Percentiles rank a stretch among this genome's conserved stretches.
Conservation (phyloP, 306 rosid genomes). For the Dalbergia cochinchinensis region DNA sequence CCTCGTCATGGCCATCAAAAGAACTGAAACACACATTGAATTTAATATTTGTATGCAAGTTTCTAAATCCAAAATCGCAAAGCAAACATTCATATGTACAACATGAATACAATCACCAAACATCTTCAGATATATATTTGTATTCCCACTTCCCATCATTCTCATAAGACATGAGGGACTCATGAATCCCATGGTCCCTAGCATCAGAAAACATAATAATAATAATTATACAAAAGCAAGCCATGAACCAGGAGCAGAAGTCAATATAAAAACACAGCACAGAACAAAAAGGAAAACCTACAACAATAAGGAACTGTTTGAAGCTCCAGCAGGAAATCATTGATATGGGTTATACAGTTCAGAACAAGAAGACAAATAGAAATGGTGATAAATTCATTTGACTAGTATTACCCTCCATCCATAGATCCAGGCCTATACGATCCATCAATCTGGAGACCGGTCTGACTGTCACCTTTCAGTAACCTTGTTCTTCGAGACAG, state of each 20-base stretch:
- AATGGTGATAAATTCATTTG: constrained; percentile 41
- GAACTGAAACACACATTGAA: constrained; percentile 66
- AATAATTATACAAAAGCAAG: neutral
- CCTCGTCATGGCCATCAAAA: constrained; percentile 85
- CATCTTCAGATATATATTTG: neutral
- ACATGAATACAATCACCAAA: neutral
- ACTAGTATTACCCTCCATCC: constrained; percentile 86
- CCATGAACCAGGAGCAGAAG: neutral
- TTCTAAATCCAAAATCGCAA: constrained; percentile 34
- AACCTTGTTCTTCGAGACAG: constrained; percentile 94
- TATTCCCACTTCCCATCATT: neutral
- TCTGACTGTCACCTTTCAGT: constrained; percentile 82
- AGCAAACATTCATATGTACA: constrained; percentile 23
- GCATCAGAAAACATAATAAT: neutral
- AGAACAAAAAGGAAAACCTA: neutral
- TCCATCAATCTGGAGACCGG: constrained; percentile 74
- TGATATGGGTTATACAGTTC: constrained; percentile 9
- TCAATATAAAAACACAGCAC: neutral
- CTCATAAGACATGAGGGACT: neutral
- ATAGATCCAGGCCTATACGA: constrained; percentile 69
- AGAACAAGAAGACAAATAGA: constrained; percentile 38
- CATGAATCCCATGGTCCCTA: neutral
- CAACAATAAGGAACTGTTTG: constrained; percentile 26
- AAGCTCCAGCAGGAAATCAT: constrained; percentile 29
- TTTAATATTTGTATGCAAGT: constrained; percentile 30